Evolutionary conservation across 2,329 filamentous ascomycete genomes (phyloP).

Genomic region (Aspergillus texensis): DNA sequence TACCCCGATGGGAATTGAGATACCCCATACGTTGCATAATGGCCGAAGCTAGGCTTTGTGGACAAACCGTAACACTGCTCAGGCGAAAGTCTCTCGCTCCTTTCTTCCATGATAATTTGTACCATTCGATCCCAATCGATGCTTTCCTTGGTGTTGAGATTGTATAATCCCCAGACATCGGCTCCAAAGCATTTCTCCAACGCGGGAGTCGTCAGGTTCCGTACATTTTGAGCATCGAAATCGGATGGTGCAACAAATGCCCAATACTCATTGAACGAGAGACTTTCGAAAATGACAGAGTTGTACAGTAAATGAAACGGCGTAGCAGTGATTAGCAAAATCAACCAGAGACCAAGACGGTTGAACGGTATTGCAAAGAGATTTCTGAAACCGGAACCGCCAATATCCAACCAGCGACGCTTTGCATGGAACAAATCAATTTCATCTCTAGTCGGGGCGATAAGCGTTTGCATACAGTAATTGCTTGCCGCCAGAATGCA

Average conservation of each 20-base stretch:
- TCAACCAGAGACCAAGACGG: neutral
- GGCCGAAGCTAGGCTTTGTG: too few relatives aligned
- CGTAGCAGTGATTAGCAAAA: neutral
- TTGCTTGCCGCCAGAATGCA: neutral
- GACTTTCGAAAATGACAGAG: too few relatives aligned
- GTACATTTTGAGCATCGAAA: neutral
- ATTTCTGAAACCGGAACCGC: neutral
- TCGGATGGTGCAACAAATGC: neutral
- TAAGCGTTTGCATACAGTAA: neutral
- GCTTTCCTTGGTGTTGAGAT: neutral
- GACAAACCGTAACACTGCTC: neutral
- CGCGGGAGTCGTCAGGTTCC: neutral
- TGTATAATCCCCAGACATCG: too few relatives aligned
- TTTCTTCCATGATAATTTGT: too few relatives aligned
- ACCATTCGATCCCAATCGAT: neutral
- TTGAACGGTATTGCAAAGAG: neutral
- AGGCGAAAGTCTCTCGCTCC: neutral
- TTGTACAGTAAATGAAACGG: conserved; percentile 4
- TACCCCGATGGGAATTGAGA: neutral
- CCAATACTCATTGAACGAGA: too few relatives aligned
- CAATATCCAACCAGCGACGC: neutral
- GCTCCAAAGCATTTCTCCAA: neutral
- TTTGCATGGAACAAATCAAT: neutral
- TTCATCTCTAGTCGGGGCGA: neutral
- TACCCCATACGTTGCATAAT: too few relatives aligned